phyloP scores from a whole-genome alignment of 148 eudicot genomes.

The Pharnaceum exiguum region DNA sequence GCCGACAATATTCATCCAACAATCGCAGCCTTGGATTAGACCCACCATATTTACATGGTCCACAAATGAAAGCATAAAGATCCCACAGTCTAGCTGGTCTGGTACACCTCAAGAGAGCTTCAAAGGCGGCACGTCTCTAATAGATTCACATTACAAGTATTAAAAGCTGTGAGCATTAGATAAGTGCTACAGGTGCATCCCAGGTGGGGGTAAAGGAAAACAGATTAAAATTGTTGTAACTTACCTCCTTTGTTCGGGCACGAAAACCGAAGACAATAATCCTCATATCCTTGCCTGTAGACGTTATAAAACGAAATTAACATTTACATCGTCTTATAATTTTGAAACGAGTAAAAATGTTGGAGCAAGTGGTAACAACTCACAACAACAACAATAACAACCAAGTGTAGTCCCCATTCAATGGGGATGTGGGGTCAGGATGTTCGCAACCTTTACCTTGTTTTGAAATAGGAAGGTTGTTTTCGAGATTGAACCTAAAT shows the following conservation, averaged over 20 bases:
- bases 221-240: background rate
- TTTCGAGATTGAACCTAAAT: too few species aligned
- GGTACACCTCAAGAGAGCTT: conserved; percentile 67
- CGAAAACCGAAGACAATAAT: conserved; percentile 87
- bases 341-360: too few species aligned
- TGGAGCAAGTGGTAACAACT: too few species aligned
- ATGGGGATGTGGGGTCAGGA: too few species aligned
- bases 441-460: too few species aligned
- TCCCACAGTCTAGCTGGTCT: conserved; percentile 87
- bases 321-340: background rate
- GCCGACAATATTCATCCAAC: conserved; percentile 83
- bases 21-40: conserved; percentile 69
- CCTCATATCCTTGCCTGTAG: conserved; percentile 96
- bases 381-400: too few species aligned
- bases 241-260: conserved; percentile 89
- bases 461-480: too few species aligned
- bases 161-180: too few species aligned
- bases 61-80: conserved; percentile 74
- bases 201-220: too few species aligned
- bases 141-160: conserved; percentile 5
- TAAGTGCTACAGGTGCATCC: background rate
- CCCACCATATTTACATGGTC: conserved; percentile 60
- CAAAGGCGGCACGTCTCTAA: conserved; percentile 85
- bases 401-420: too few species aligned
- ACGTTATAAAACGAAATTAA: conserved; percentile 9